Evolutionary conservation across 257 asterid species (phyloP).

Genomic region (Capsicum chinense): DNA sequence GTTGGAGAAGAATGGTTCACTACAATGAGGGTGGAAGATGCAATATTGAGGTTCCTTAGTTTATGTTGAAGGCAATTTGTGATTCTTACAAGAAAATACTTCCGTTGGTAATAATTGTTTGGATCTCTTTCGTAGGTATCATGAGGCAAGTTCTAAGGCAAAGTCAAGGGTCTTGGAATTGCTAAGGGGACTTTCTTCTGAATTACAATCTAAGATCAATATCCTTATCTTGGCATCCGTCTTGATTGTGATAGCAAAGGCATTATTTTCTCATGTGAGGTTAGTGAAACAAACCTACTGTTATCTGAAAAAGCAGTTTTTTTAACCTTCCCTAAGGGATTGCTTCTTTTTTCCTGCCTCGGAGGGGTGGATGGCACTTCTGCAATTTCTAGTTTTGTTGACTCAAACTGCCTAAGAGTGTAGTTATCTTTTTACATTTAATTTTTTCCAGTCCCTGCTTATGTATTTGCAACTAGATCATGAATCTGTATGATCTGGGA

Average conservation of each 20-base stretch:
- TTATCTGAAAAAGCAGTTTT: slow-evolving; percentile 13
- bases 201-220: slow-evolving; percentile 82
- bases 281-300: slow-evolving; percentile 41
- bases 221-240: slow-evolving; percentile 84
- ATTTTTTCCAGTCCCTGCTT: background rate
- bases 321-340: background rate
- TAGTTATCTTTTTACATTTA: background rate
- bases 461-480: slow-evolving; percentile 26
- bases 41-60: slow-evolving; percentile 65
- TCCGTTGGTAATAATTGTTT: slow-evolving; percentile 7
- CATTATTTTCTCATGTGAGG: slow-evolving; percentile 93
- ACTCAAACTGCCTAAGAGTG: background rate
- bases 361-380: background rate
- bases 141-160: slow-evolving; percentile 76
- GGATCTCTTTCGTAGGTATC: slow-evolving; percentile 62
- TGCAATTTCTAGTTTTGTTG: background rate
- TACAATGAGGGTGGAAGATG: slow-evolving; percentile 76
- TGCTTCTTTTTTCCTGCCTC: background rate
- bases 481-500: background rate
- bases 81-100: slow-evolving; percentile 20
- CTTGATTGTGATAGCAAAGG: slow-evolving; percentile 90
- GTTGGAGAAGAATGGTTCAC: slow-evolving; percentile 99
- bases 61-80: background rate
- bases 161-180: slow-evolving; percentile 76
- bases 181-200: slow-evolving; percentile 77